Percentiles rank a stretch among this genome's conserved stretches.
phyloP scores from a whole-genome alignment of 2,329 filamentous ascomycete genomes.

The Daldinia sp. region DNA sequence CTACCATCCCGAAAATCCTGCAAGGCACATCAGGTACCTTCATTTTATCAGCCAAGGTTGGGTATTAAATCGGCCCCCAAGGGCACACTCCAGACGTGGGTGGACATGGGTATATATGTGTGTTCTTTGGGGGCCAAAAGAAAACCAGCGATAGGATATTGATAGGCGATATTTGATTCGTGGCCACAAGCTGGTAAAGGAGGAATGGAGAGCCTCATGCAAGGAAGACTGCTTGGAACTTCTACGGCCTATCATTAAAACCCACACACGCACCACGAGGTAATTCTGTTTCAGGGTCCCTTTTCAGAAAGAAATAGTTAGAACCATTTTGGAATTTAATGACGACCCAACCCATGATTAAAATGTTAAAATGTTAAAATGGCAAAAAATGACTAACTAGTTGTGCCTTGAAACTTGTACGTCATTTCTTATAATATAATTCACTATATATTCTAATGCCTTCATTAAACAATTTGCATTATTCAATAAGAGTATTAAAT shows the following conservation, averaged over 20 bases:
- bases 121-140: constrained; percentile 2
- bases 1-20: constrained; percentile 25
- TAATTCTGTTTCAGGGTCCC: background rate
- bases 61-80: constrained; percentile 35
- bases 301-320: background rate
- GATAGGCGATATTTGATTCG: background rate
- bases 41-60: constrained; percentile 4
- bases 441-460: background rate
- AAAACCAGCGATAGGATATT: background rate
- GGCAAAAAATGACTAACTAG: background rate
- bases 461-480: background rate
- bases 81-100: background rate
- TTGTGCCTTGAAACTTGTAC: background rate
- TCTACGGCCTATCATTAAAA: constrained; percentile 6
- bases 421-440: background rate
- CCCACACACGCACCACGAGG: background rate
- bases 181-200: background rate
- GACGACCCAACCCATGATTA: background rate
- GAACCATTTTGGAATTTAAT: background rate
- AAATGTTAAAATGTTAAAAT: background rate
- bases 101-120: background rate
- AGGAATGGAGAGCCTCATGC: constrained; percentile 28
- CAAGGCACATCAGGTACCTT: constrained; percentile 35
- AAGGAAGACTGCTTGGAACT: constrained; percentile 13
- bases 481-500: background rate